Evolutionary conservation across 805 yeast genomes (phyloP).

Genomic region (Suhomyces kilbournensis): DNA sequence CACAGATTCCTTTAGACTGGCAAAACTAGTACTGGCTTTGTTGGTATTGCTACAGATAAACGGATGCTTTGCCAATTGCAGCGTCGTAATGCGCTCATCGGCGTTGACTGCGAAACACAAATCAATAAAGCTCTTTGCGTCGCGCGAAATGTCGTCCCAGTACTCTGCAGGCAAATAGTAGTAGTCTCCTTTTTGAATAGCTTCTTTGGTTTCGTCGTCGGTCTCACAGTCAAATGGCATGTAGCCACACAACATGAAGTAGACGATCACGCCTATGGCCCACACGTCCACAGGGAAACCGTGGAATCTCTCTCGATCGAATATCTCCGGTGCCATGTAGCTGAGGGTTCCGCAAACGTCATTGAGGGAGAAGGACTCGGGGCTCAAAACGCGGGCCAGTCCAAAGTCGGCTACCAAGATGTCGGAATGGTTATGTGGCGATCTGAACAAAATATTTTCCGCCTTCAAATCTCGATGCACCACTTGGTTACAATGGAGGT

Average conservation of each 20-base stretch:
- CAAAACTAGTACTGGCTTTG: neutral
- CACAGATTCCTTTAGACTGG: slow-evolving; percentile 5
- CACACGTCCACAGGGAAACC: slow-evolving; percentile 64
- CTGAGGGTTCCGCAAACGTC: slow-evolving; percentile 69
- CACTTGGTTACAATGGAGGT: slow-evolving; percentile 55
- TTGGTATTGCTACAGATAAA: slow-evolving; percentile 10
- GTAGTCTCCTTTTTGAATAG: slow-evolving; percentile 57
- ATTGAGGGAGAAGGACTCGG: slow-evolving; percentile 26
- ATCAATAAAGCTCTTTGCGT: slow-evolving; percentile 58
- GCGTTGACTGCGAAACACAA: slow-evolving; percentile 51
- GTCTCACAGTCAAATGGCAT: slow-evolving; percentile 77
- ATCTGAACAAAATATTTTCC: slow-evolving; percentile 58
- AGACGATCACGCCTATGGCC: slow-evolving; percentile 73
- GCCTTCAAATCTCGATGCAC: slow-evolving; percentile 75
- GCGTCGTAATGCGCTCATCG: slow-evolving; percentile 44
- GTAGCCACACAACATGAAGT: slow-evolving; percentile 69
- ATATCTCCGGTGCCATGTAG: slow-evolving; percentile 70
- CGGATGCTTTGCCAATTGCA: slow-evolving; percentile 45
- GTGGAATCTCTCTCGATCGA: slow-evolving; percentile 52
- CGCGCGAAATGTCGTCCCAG: slow-evolving; percentile 48
- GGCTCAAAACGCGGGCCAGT: slow-evolving; percentile 48
- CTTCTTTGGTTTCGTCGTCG: slow-evolving; percentile 62
- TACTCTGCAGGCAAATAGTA: slow-evolving; percentile 59
- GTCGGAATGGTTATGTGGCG: slow-evolving; percentile 28
- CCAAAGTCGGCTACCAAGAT: slow-evolving; percentile 64